A percentile compares a stretch with the other conserved stretches of the same genome.
phyloP scores from a whole-genome alignment of 2,329 filamentous ascomycete genomes.

The Daldinia sp. region DNA sequence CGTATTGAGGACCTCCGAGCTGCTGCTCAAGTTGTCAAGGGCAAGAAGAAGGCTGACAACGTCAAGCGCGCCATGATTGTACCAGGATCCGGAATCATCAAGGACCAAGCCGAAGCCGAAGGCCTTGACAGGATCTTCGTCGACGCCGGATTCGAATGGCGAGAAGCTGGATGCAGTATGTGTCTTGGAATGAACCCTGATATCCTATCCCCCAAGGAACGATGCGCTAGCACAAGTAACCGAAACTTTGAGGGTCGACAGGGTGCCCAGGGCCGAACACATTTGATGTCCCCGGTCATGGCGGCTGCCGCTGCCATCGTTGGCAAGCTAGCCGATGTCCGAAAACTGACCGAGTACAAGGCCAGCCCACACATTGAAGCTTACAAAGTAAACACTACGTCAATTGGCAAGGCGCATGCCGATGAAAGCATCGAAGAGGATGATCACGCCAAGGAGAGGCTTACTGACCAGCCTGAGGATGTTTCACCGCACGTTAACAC shows the following conservation, averaged over 20 bases:
- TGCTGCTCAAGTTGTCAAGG: slow-evolving; percentile 85
- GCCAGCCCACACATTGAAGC: slow-evolving; percentile 68
- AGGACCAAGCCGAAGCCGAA: slow-evolving; percentile 88
- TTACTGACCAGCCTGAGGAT: slow-evolving; percentile 70
- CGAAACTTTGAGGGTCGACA: slow-evolving; percentile 98
- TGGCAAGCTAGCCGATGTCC: slow-evolving; percentile 91
- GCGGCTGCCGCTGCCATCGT: slow-evolving; percentile 89
- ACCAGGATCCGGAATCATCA: slow-evolving; percentile 92
- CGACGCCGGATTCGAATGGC: slow-evolving; percentile 96
- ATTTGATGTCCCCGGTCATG: slow-evolving; percentile 97
- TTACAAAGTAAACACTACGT: slow-evolving; percentile 47
- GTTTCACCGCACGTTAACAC: slow-evolving; percentile 71
- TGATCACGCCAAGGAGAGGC: slow-evolving; percentile 60
- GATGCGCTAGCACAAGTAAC: slow-evolving; percentile 95
- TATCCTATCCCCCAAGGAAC: slow-evolving; percentile 89
- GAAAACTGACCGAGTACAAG: slow-evolving; percentile 74
- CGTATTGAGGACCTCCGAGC: slow-evolving; percentile 94
- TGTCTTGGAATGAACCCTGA: slow-evolving; percentile 99
- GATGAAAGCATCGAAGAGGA: slow-evolving; percentile 63
- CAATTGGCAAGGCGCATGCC: slow-evolving; percentile 55
- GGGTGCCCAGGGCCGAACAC: slow-evolving; percentile 88
- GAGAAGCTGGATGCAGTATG: slow-evolving; percentile 98
- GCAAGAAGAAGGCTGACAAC: slow-evolving; percentile 85
- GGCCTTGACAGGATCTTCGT: slow-evolving; percentile 92
- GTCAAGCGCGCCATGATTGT: slow-evolving; percentile 96